Evolutionary conservation across 192 early-diverging fungal species (phyloP).

Genomic region (Podila horticola): DNA sequence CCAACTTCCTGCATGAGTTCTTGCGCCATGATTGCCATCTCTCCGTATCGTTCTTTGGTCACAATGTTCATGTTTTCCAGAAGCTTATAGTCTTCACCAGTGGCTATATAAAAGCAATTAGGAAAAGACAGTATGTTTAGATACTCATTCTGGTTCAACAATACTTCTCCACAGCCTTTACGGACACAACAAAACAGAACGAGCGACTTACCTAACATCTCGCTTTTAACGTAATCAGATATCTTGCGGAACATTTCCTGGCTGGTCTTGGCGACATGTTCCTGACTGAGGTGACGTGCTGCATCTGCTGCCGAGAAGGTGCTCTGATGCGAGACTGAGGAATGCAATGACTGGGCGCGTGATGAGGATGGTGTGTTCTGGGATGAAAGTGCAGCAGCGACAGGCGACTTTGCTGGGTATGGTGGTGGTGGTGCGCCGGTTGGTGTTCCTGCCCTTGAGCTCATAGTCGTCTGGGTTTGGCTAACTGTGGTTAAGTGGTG

Average conservation of each 20-base stretch:
- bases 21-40: slow-evolving; percentile 53
- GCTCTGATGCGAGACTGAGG: slow-evolving; percentile 31
- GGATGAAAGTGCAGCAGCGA: neutral
- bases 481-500: too few relatives aligned
- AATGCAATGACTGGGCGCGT: slow-evolving; percentile 26
- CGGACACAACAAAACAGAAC: too few relatives aligned
- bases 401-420: neutral
- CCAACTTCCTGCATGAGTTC: slow-evolving; percentile 55
- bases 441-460: neutral
- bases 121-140: neutral
- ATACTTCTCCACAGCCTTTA: neutral
- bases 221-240: slow-evolving; percentile 51
- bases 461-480: too few relatives aligned
- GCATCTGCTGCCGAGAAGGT: slow-evolving; percentile 37
- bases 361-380: slow-evolving; percentile 15
- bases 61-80: slow-evolving; percentile 56
- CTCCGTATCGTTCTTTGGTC: slow-evolving; percentile 52
- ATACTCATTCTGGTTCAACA: neutral
- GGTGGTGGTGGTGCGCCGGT: neutral
- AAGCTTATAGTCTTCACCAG: slow-evolving; percentile 54
- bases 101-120: slow-evolving; percentile 23
- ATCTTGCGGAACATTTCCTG: slow-evolving; percentile 56
- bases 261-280: slow-evolving; percentile 53
- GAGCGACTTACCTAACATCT: slow-evolving; percentile 42
- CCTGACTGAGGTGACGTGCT: slow-evolving; percentile 33